Base-by-base conservation (phyloP, 2,329 filamentous ascomycete species). In the Sporothrix luriei region DNA sequence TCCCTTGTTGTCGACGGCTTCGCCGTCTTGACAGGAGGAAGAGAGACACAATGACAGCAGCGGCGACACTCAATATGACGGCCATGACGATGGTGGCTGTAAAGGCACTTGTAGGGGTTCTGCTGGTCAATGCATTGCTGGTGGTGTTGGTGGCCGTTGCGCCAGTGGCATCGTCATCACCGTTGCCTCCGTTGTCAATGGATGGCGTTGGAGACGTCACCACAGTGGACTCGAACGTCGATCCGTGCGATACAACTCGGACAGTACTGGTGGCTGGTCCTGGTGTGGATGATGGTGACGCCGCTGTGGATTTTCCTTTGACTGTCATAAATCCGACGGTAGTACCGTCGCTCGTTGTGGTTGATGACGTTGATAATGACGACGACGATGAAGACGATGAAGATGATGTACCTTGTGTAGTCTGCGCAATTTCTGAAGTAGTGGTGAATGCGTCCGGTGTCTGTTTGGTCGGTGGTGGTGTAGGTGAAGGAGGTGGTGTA, bases 81-180 rank as follows among this genome's bases (percentile, higher is more conserved):
- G 54, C 57, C 67, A 71, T 64, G 40, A 19, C 29, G 7, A 71
- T 59, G 2, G 61, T 49, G 19, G 70, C 70, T 1, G 54, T 38
- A 16, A 69, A 71, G 2, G 70, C 70, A 1, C 46, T 19, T 3
- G 24, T 68, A 9, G 55, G 62, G 0, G 68, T n/a, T 16, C 5
- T 24, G 14, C 7, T 4, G 13, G 29, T 5, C 4, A 48, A 14
- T 21, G 57, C 26, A n/a, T 62, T 62, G 52, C 21, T 59, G 24
- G 49, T 62, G 14, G 7, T n/a, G 33, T 13, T 40, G n/a, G n/a
- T 14, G 29, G 33, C 33, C 0, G 11, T 19, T 10, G 29, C 48
- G 59, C 52, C 21, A 19, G 38, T 33, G 6, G 24, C 29, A 38
- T 6, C 26, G 16, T 24, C 59, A 38, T 43, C 24, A 7, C 46